phyloP scores from a whole-genome alignment of 306 rosid genomes.

The Mimosa bimucronata region DNA sequence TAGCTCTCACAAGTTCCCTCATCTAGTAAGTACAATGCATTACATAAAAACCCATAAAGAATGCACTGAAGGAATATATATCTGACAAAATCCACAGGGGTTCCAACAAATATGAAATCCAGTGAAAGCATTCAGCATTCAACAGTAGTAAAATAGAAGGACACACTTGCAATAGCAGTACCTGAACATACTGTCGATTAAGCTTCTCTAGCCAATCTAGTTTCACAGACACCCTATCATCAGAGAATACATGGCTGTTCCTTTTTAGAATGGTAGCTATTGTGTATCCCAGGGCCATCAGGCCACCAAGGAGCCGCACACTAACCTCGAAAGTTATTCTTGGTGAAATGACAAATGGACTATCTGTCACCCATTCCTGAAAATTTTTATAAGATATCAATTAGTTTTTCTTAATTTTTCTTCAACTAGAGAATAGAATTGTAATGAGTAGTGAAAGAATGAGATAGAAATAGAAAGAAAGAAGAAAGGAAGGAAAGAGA shows the following conservation, averaged over 20 bases:
- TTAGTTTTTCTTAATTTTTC: constrained; percentile 18
- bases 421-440: not conserved
- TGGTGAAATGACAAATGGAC: constrained; percentile 95
- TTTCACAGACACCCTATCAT: constrained; percentile 75
- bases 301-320: constrained; percentile 97
- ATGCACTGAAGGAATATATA: constrained; percentile 25
- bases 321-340: constrained; percentile 99
- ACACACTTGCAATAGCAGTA: constrained; percentile 35
- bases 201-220: constrained; percentile 96
- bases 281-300: constrained; percentile 99
- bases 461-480: not conserved
- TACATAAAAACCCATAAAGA: constrained; percentile 22
- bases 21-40: not conserved
- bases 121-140: constrained; percentile 27
- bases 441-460: not conserved
- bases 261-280: constrained; percentile 95
- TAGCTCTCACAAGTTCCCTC: constrained; percentile 10
- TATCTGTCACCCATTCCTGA: constrained; percentile 99
- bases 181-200: constrained; percentile 90
- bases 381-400: constrained; percentile 38
- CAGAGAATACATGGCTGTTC: constrained; percentile 86
- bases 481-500: not conserved
- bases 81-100: constrained; percentile 12
- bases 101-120: constrained; percentile 16
- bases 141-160: constrained; percentile 17